Base-by-base conservation (phyloP, 2,329 filamentous ascomycete genomes). In the Berkeleyomyces rouxiae region DNA sequence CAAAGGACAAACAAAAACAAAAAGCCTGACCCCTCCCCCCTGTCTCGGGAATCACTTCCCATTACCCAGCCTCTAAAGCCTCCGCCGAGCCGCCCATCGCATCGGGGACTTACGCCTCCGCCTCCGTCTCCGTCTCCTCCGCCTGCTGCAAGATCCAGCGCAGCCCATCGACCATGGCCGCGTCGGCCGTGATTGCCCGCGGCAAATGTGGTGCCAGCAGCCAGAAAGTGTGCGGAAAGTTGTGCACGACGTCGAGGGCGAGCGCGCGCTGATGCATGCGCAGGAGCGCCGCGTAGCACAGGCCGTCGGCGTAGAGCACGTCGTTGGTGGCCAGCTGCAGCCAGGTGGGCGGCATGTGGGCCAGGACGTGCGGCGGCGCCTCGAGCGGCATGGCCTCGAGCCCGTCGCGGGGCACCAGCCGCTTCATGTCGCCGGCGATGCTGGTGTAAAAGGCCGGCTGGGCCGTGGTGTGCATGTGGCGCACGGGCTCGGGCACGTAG, bases 201-300 rank as follows among this genome's bases (percentile, higher is more conserved):
- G 72, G 67, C 67, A 78, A 67, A 63, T 73, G 69, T 42, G 75
- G 77, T 23, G 73, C 73, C 69, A 75, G 73, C 63, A 80, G 67
- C 78, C 78, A 80, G 67, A 78, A 80, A 6, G 78, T 80, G 70
- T 80, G 78, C 16, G 78, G 77, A 72, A 74, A 79, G 7, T 77
- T 77, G 61, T 67, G 65, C 37, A 78, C 71, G 1, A 79, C 71
- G 66, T 76, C 72, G 5, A 77, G 67, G 63, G 68, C 71, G 0
- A 78, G 74, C 10, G 74, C 71, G 0, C 74, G 71, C 9, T 74
- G 75, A 3, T 70, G 72, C 10, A 71, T 68, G 47, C 68, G 70
- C 64, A 80, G 67, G 2, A 71, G 68, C 67, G 74, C 74, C 3
- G 74, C 77, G 67, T 79, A 79, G 66, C 77, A 80, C 7, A 77